phyloP scores from a whole-genome alignment of 768 basidiomycete species.

The Mycena venus region DNA sequence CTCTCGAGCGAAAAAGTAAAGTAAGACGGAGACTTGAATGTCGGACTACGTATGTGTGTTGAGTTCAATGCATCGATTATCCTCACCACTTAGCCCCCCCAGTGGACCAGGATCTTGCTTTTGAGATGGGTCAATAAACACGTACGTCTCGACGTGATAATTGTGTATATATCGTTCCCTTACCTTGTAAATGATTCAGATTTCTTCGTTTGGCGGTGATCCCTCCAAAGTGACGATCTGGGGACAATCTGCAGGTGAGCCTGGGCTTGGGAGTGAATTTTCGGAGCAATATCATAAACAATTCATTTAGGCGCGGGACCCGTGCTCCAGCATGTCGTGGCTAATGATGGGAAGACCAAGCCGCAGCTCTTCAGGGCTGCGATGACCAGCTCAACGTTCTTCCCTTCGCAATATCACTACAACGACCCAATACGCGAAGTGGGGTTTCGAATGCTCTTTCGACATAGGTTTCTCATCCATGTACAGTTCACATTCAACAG shows the following conservation, averaged over 20 bases:
- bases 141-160: constrained; percentile 21
- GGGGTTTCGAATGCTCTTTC: not conserved
- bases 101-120: constrained; percentile 48
- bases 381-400: no score
- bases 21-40: constrained; percentile 41
- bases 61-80: not conserved
- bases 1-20: constrained; percentile 43
- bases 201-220: constrained; percentile 31
- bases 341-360: constrained; percentile 44
- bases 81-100: not conserved
- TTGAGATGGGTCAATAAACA: constrained; percentile 45
- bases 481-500: not conserved
- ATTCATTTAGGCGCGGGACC: constrained; percentile 44
- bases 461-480: not conserved
- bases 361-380: no score
- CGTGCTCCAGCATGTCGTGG: constrained; percentile 48
- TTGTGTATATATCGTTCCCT: not conserved
- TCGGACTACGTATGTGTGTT: constrained; percentile 41
- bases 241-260: constrained; percentile 40
- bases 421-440: constrained; percentile 30
- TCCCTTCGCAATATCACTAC: constrained; percentile 47
- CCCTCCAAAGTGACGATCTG: constrained; percentile 41
- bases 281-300: not conserved
- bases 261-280: no score
- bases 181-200: not conserved